These are phyloP conservation scores for Pythium aristosporum DNA, from an alignment of 352 stramenopile species.

Conservation along the genomic window DNA sequence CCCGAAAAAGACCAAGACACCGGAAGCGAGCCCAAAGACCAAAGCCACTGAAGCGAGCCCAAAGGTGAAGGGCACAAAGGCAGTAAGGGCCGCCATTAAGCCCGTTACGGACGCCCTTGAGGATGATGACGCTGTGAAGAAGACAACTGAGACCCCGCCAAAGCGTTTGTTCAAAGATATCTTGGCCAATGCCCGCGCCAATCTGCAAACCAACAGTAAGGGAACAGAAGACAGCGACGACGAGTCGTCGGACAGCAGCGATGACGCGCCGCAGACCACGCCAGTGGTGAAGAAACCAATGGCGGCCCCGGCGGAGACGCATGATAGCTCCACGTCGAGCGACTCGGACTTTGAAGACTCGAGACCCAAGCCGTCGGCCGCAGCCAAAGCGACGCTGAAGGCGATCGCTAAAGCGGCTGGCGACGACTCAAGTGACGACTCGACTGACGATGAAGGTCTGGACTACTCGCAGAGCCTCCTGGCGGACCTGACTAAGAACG, in stretches of 20 bases:
- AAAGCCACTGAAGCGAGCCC: slow-evolving; percentile 24
- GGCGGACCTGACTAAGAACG: slow-evolving; percentile 64
- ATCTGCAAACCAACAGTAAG: slow-evolving; percentile 37
- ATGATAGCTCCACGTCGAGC: slow-evolving; percentile 31
- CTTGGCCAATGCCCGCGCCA: slow-evolving; percentile 35
- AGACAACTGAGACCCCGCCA: not conserved
- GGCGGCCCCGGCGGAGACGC: slow-evolving; percentile 17
- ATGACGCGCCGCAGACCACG: slow-evolving; percentile 3
- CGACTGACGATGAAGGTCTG: slow-evolving; percentile 61
- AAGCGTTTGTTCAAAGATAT: slow-evolving; percentile 46
- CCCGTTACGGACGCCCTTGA: slow-evolving; percentile 15
- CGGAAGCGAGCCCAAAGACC: slow-evolving; percentile 19
- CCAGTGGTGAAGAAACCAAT: slow-evolving; percentile 13
- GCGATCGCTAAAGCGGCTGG: not conserved
- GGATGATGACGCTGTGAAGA: slow-evolving; percentile 4
- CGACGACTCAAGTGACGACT: slow-evolving; percentile 30
- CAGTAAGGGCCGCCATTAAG: slow-evolving; percentile 12
- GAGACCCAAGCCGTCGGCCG: slow-evolving; percentile 3
- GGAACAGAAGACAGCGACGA: slow-evolving; percentile 6
- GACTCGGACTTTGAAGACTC: slow-evolving; percentile 43
- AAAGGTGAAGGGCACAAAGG: slow-evolving; percentile 25
- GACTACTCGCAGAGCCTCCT: slow-evolving; percentile 79
- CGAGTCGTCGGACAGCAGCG: slow-evolving; percentile 20
- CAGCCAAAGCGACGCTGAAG: slow-evolving; percentile 6
- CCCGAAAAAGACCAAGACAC: slow-evolving; percentile 18